phyloP scores from a whole-genome alignment of 352 stramenopile species.

The Globisporangium nagaii region DNA sequence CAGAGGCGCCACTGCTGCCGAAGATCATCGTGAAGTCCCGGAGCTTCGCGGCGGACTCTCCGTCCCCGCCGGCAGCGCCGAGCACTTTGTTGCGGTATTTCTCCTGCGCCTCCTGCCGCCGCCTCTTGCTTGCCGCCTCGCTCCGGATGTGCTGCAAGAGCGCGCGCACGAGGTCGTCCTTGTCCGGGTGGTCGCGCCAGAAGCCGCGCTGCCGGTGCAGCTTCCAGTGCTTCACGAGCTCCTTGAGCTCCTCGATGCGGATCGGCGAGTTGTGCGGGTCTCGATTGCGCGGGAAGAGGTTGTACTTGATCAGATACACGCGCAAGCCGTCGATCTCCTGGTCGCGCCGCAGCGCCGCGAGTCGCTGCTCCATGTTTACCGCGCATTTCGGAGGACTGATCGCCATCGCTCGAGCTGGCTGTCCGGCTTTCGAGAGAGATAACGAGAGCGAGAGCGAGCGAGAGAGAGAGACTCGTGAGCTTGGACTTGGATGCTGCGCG shows the following conservation, averaged over 20 bases:
- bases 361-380: conserved; percentile 82
- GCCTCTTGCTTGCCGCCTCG: conserved; percentile 75
- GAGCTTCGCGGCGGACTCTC: conserved; percentile 21
- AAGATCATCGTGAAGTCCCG: conserved; percentile 67
- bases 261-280: conserved; percentile 85
- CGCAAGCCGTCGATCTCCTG: conserved; percentile 81
- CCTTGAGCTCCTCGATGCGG: conserved; percentile 87
- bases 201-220: conserved; percentile 86
- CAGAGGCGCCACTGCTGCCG: conserved; percentile 3
- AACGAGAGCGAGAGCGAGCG: too few species aligned
- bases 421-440: too few species aligned
- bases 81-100: conserved; percentile 53
- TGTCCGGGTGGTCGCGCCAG: conserved; percentile 87
- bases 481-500: too few species aligned
- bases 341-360: conserved; percentile 68
- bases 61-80: conserved; percentile 14
- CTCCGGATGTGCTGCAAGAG: conserved; percentile 82
- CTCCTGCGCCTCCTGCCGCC: conserved; percentile 72
- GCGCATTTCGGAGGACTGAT: conserved; percentile 79
- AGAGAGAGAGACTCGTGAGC: too few species aligned
- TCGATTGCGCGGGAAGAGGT: conserved; percentile 78
- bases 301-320: conserved; percentile 85
- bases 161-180: conserved; percentile 85
- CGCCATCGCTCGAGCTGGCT: conserved; percentile 30
- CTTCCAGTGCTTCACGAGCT: conserved; percentile 90